Evolutionary conservation across 331 rosid genomes (phyloP).

Genomic region (Telfairia occidentalis): DNA sequence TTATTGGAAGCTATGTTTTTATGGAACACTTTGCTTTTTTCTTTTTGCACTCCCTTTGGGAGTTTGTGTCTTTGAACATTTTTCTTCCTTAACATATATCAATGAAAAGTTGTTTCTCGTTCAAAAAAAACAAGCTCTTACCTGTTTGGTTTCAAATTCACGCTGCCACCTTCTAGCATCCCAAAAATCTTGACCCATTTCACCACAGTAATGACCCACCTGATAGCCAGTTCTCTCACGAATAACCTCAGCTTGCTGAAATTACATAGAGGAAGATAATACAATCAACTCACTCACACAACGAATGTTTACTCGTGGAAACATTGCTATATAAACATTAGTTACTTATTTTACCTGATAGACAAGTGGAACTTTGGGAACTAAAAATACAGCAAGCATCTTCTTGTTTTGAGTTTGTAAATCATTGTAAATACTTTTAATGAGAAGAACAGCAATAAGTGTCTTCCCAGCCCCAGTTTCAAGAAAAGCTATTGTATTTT

Average conservation of each 20-base stretch:
- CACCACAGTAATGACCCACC: slow-evolving; percentile 97
- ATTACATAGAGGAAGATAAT: slow-evolving; percentile 15
- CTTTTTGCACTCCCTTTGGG: too few species aligned
- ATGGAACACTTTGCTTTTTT: too few species aligned
- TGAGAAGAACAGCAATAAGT: slow-evolving; percentile 88
- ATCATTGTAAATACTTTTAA: slow-evolving; percentile 50
- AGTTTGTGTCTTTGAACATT: too few species aligned
- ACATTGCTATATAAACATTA: not conserved
- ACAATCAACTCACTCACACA: slow-evolving; percentile 3
- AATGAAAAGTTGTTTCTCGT: too few species aligned
- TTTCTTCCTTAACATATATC: too few species aligned
- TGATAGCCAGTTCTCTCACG: slow-evolving; percentile 91
- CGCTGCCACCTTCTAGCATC: slow-evolving; percentile 97
- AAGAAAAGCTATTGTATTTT: slow-evolving; percentile 85
- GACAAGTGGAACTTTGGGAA: slow-evolving; percentile 98
- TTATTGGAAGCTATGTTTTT: too few species aligned
- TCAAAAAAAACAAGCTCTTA: too few species aligned
- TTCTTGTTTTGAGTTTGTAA: slow-evolving; percentile 56
- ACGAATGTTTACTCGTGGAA: not conserved
- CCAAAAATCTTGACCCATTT: slow-evolving; percentile 99
- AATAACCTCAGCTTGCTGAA: slow-evolving; percentile 99
- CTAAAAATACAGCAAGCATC: slow-evolving; percentile 79
- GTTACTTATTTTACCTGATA: slow-evolving; percentile 52
- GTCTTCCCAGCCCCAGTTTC: slow-evolving; percentile 99
- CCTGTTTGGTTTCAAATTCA: slow-evolving; percentile 81